phyloP scores from a whole-genome alignment of 2,329 filamentous ascomycete genomes.

The Coleophoma eucalyptorum region DNA sequence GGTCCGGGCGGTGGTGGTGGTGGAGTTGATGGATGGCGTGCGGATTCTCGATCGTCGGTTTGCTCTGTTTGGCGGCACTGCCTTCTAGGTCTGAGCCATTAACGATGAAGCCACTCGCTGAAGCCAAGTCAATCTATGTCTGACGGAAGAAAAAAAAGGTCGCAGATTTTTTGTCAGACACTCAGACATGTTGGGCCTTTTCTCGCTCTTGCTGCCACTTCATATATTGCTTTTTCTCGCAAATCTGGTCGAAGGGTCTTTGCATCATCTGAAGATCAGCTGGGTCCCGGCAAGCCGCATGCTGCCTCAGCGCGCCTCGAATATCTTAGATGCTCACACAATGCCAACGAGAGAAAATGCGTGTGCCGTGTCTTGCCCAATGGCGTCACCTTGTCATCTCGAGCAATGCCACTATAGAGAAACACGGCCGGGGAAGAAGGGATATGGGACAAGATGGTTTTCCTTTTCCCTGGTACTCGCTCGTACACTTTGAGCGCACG shows the following conservation, averaged over 20 bases:
- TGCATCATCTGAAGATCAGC: not conserved
- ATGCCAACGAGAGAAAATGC: no score
- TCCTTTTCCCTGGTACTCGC: not conserved
- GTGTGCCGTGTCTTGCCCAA: not conserved
- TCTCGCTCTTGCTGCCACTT: no score
- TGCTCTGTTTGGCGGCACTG: no score
- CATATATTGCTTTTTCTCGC: not conserved
- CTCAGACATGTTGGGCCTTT: no score
- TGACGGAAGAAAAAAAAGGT: no score
- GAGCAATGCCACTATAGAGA: constrained; percentile 1
- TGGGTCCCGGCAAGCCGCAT: not conserved
- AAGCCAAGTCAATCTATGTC: no score
- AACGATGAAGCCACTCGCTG: no score
- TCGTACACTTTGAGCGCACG: no score
- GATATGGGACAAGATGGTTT: not conserved
- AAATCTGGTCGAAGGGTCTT: not conserved
- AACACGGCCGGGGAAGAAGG: not conserved
- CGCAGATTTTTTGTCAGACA: no score
- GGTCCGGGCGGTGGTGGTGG: not conserved
- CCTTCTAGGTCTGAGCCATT: no score
- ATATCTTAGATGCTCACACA: not conserved
- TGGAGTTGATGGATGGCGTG: no score
- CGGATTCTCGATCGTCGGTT: no score
- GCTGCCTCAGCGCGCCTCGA: not conserved
- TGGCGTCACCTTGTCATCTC: not conserved